Percentiles rank a stretch among this genome's conserved stretches.
phyloP scores from a whole-genome alignment of 768 basidiomycete species.

The Serendipita sp. region DNA sequence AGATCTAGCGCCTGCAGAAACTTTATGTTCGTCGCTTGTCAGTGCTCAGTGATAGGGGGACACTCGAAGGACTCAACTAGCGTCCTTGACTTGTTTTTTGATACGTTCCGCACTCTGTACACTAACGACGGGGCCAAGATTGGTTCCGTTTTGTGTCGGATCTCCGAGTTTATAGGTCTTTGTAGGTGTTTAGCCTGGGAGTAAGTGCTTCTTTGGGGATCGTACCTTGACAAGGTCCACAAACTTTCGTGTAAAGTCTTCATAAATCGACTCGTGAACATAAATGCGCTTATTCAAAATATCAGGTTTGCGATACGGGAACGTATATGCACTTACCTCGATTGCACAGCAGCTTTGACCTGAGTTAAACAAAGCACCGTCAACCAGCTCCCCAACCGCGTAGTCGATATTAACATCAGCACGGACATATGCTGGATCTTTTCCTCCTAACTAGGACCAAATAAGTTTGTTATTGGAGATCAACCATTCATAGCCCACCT shows the following conservation, averaged over 20 bases:
- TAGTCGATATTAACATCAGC: constrained; percentile 73
- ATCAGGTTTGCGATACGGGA: background rate
- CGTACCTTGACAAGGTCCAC: constrained; percentile 58
- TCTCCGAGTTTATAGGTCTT: constrained; percentile 78
- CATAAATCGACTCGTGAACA: constrained; percentile 73
- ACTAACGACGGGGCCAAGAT: constrained; percentile 86
- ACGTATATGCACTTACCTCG: constrained; percentile 36
- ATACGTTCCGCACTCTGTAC: constrained; percentile 73
- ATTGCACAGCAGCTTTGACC: constrained; percentile 94
- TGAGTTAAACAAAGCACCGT: constrained; percentile 93
- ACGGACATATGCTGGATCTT: constrained; percentile 93
- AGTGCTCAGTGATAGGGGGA: background rate
- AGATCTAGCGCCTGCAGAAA: constrained; percentile 62
- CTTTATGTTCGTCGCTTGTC: constrained; percentile 19
- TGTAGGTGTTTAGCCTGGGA: background rate
- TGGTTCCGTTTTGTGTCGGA: constrained; percentile 55
- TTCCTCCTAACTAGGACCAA: constrained; percentile 64
- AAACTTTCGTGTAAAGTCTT: constrained; percentile 58
- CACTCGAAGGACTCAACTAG: constrained; percentile 31
- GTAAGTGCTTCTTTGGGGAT: background rate
- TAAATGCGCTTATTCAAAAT: constrained; percentile 56
- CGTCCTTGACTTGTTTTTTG: constrained; percentile 72
- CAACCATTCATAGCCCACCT: constrained; percentile 3
- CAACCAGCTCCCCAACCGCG: constrained; percentile 73
- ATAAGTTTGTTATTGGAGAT: constrained; percentile 7